Percentiles rank a stretch among this genome's conserved stretches.
phyloP scores from a whole-genome alignment of 441 rosid genomes.

The Populus trichocarpa region DNA sequence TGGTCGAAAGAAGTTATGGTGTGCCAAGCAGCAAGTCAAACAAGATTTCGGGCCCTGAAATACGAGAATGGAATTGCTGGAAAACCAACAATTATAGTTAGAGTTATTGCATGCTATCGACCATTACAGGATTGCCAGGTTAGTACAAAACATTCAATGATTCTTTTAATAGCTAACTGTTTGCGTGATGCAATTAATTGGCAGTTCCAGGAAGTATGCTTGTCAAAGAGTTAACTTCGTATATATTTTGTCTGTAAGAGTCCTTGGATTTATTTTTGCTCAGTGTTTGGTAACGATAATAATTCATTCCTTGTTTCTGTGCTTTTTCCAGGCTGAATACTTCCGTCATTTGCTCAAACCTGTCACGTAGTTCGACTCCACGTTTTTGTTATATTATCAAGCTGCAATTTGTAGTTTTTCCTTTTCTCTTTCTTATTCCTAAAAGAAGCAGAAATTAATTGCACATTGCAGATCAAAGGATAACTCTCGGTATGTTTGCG shows the following conservation, averaged over 20 bases:
- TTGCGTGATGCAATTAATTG: neutral
- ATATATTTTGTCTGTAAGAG: neutral
- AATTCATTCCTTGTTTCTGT: neutral
- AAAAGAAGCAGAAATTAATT: slow-evolving; percentile 33
- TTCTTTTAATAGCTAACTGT: neutral
- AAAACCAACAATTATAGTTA: slow-evolving; percentile 68
- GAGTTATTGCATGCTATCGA: slow-evolving; percentile 90
- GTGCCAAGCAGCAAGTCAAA: slow-evolving; percentile 86
- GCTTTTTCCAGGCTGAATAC: slow-evolving; percentile 23
- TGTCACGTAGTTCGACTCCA: slow-evolving; percentile 59
- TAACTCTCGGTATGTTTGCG: slow-evolving; percentile 35
- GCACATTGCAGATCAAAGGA: slow-evolving; percentile 25
- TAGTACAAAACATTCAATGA: slow-evolving; percentile 8
- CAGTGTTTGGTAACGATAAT: neutral
- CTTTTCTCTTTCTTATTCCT: slow-evolving; percentile 22
- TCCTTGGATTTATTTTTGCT: too few relatives aligned
- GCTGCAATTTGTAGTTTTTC: slow-evolving; percentile 31
- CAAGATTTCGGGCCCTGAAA: slow-evolving; percentile 83
- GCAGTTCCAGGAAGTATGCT: neutral
- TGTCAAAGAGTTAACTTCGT: neutral
- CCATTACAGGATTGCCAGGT: slow-evolving; percentile 96
- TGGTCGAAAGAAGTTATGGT: slow-evolving; percentile 69
- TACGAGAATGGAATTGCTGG: slow-evolving; percentile 81
- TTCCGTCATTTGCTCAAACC: too few relatives aligned
- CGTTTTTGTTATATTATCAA: slow-evolving; percentile 24